Base-by-base conservation (phyloP, 139 green algal genomes). In the Spirogloea muscicola region DNA sequence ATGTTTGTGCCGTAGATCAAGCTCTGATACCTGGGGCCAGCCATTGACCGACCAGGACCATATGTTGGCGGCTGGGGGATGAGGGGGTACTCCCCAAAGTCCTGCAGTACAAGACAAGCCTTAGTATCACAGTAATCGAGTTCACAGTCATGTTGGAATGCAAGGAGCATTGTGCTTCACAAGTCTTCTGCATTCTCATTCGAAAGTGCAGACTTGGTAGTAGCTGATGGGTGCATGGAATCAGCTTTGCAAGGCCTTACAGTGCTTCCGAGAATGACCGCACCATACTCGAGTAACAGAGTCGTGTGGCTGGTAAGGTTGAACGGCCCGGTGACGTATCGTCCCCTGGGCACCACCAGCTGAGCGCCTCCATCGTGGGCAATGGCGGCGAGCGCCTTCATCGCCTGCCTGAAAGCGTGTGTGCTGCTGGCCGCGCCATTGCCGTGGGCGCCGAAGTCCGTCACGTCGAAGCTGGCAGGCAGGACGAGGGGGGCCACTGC, bases 31-130 rank as follows among this genome's bases (percentile, higher is more conserved):
- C 68, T 39, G 9, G 68, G 68, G 3, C 68, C 68, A 27, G 9
- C 25, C 2, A 21, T 34, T 2, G 79, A 66, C 16, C 65, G 40
- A 3, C 74, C 74, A 34, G 40, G 49, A 6, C 71, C 71, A 37
- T 79, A 79, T 6, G 42, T 39, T 1, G 71, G 71, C 4, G 68
- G 42, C 43, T 62, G 71, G 7, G 71, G 16, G 13, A 79, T 33
- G 5, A 79, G 3, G 34, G 55, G 44, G 25, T 58, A 71, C 3
- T 58, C 42, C 6, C 13, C 16, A 27, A 51, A 37, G 6, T 51
- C 16, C 60, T 69, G 60, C 5, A 65, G 49, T 25, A 27, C 25
- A 59, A 13, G 49, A 27, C 18, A 60, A 37, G 49, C n/a, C n/a
- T n/a, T n/a, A n/a, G n/a, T n/a, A n/a, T n/a, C n/a, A n/a, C n/a